Base-by-base conservation (phyloP, 2,329 filamentous ascomycete species). In the Cryphonectria carpinicola region DNA sequence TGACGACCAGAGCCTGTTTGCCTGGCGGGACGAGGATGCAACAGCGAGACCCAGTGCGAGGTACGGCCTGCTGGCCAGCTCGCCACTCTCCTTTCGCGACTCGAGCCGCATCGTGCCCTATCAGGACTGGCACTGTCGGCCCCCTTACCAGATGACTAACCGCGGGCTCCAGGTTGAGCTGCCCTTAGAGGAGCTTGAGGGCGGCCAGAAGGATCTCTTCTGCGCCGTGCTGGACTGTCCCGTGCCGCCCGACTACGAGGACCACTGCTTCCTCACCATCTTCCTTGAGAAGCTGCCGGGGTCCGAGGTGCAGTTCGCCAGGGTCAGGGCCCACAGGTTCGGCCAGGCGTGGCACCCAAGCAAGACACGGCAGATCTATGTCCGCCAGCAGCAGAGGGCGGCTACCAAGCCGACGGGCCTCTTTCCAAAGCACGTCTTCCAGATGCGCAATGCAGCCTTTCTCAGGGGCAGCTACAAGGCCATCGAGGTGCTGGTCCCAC, bases 191-290 rank as follows among this genome's bases (percentile, higher is more conserved):
- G 71, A 35, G 32, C 56, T 67, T 7, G 56, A 70, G 4, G 71
- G 71, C 17, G 71, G 71, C n/a, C 35, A 46, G 3, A 66, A 71
- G 8, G 72, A 68, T 39, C 35, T 74, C 28, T 80, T 75, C 62
- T 73, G 78, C 43, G 79, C 79, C 4, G 76, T 76, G 1, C 70
- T 81, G 14, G 76, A 80, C 66, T 81, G 79, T 56, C 78, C 79
- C 0, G 71, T 74, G 1, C 79, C 79, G 3, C 77, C 76, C 14
- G 74, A 76, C 10, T 78, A 78, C 64, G 70, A 76, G 22, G 76
- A 76, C 39, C 72, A 72, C 10, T 75, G 71, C 10, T 81, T 79
- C 67, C 69, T 80, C 2, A 76, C 75, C 22, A 76, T 81, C 17
- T 78, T 78, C 60, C 71, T 80, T 19, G 70, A 75, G 35, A 79